These are phyloP conservation scores for Hanseniaspora singularis DNA, from an alignment of 805 yeast genomes.

Conservation along the genomic window DNA sequence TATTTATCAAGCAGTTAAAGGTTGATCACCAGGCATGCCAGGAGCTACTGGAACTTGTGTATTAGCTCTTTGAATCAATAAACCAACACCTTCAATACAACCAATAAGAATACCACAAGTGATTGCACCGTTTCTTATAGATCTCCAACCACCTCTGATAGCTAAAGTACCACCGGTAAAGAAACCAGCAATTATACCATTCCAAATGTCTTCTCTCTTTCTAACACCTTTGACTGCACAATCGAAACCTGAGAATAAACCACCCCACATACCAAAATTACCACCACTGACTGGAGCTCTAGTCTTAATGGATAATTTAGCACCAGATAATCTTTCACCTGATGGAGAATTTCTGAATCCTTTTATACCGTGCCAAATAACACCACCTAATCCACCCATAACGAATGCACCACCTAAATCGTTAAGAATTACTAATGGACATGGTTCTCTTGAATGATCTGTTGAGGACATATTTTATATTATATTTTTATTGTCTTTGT, in stretches of 20 bases:
- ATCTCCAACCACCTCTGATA: constrained; percentile 97
- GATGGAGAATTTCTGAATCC: constrained; percentile 97
- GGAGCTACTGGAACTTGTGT: constrained; percentile 62
- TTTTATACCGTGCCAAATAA: constrained; percentile 97
- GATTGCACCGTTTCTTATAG: constrained; percentile 89
- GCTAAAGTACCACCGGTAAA: constrained; percentile 97
- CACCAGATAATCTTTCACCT: constrained; percentile 89
- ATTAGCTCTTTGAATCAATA: constrained; percentile 88
- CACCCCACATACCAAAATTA: constrained; percentile 99
- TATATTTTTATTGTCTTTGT: background rate
- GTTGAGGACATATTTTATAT: constrained; percentile 62
- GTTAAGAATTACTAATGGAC: constrained; percentile 89
- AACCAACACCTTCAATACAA: constrained; percentile 95
- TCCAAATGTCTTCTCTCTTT: constrained; percentile 97
- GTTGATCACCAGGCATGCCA: constrained; percentile 36
- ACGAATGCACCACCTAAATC: constrained; percentile 99
- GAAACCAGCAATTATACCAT: constrained; percentile 94
- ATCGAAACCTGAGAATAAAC: constrained; percentile 87
- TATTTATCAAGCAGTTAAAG: constrained; percentile 26
- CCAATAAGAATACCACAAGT: constrained; percentile 96
- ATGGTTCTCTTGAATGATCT: constrained; percentile 97
- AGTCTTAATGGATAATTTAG: constrained; percentile 79
- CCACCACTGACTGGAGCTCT: constrained; percentile 99
- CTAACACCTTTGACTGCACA: constrained; percentile 91
- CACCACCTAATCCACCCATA: constrained; percentile 98